These are phyloP conservation scores for Coprinopsis sp. DNA, from an alignment of 768 basidiomycete species.

Conservation along the genomic window DNA sequence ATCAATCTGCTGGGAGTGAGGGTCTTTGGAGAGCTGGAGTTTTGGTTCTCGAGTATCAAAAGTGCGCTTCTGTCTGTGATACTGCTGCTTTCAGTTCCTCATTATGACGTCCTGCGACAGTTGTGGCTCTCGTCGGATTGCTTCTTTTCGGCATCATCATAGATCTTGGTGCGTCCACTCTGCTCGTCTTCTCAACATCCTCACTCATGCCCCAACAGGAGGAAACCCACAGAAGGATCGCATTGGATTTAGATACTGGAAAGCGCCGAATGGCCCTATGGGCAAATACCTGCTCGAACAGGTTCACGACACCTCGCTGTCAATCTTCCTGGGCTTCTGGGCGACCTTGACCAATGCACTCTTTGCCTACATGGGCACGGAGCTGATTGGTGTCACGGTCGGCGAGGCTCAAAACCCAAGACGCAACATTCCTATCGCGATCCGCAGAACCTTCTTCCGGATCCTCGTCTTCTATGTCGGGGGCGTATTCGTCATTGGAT, in stretches of 20 bases:
- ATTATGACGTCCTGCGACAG: constrained; percentile 17
- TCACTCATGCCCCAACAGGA: constrained; percentile 41
- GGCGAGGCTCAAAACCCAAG: constrained; percentile 68
- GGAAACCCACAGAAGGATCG: constrained; percentile 45
- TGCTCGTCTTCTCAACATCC: no score
- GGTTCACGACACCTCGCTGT: constrained; percentile 45
- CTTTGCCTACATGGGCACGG: constrained; percentile 73
- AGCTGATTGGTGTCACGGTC: constrained; percentile 68
- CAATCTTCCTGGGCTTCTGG: constrained; percentile 70
- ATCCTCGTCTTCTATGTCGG: constrained; percentile 60
- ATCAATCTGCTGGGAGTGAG: constrained; percentile 61
- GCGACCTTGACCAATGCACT: constrained; percentile 65
- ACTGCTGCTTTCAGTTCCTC: constrained; percentile 18
- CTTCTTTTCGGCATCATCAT: constrained; percentile 59
- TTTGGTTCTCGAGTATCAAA: constrained; percentile 71
- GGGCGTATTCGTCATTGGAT: constrained; percentile 66
- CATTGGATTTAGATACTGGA: constrained; percentile 48
- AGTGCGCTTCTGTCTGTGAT: no score
- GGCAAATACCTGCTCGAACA: constrained; percentile 44
- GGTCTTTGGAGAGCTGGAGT: constrained; percentile 67
- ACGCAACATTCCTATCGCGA: constrained; percentile 70
- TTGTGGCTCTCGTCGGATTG: constrained; percentile 43
- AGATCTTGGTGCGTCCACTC: constrained; percentile 59
- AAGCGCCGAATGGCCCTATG: constrained; percentile 50
- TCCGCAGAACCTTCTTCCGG: constrained; percentile 55